Base-by-base conservation (phyloP, 441 rosid species). In the Corymbia citriodora region DNA sequence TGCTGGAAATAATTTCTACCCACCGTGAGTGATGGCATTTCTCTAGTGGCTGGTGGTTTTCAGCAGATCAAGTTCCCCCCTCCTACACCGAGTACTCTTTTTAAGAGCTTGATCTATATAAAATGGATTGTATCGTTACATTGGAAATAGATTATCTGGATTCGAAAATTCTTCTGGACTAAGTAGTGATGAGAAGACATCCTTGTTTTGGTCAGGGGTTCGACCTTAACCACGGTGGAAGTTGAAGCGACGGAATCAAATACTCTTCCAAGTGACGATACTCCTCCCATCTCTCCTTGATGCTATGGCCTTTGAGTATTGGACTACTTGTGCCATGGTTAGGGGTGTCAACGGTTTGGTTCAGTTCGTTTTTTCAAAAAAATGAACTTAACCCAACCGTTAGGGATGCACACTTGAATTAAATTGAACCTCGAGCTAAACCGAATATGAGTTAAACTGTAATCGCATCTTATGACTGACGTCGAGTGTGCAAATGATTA, bases 191-290 rank as follows among this genome's bases (percentile, higher is more conserved):
- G 31, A 61, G 8, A 29, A 59, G 65, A 59, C 23, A 59, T 59
- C 65, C 65, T 14, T 3, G 5, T 7, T 25, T 1, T 7, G 3
- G 14, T 25, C 6, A 40, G 45, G 45, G 6, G 45, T 40, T 40
- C 45, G 45, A 40, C 45, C 6, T 40, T 40, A 40, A 23, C 7
- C 2, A 0, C 6, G n/a, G 23, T 59, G 65, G 14, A 25, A 59
- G 65, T 59, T 25, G n/a, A 59, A 4, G 25, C 11, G n/a, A 5
- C 10, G 65, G 65, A 25, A 59, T 59, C 0, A 4, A 14, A 59
- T 59, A 59, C 0, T 0, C 0, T 7, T 59, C 10, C 4, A 29
- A 25, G 65, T 1, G 0, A 1, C 0, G 1, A 59, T 59, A 59
- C 65, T 59, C 65, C 65, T 59, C 7, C 3, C 14, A 59, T 59